These are phyloP conservation scores for Capsicum pubescens DNA, from an alignment of 257 asterid species.

Conservation along the genomic window DNA sequence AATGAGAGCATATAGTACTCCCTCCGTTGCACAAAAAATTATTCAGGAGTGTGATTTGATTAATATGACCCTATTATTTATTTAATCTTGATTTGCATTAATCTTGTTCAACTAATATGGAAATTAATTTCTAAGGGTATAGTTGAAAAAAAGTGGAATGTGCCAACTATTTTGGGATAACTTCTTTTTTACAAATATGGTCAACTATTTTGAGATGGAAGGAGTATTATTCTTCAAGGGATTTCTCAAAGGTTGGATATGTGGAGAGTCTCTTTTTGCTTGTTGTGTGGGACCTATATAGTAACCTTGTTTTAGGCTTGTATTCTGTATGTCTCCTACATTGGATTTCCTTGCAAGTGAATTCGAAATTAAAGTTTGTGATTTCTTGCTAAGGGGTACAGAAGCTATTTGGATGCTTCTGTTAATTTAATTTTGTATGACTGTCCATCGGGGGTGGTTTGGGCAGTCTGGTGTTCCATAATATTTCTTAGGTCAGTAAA, in stretches of 20 bases:
- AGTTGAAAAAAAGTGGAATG: too few relatives aligned
- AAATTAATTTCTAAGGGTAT: too few relatives aligned
- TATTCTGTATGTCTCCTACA: background rate
- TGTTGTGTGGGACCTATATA: background rate
- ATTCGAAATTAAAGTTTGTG: background rate
- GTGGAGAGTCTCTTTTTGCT: background rate
- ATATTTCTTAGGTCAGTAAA: background rate
- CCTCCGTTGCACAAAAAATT: too few relatives aligned
- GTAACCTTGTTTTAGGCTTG: background rate
- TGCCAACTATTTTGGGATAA: too few relatives aligned
- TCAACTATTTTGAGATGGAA: too few relatives aligned
- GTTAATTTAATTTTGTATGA: background rate
- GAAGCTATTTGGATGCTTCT: background rate
- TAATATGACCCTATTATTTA: too few relatives aligned
- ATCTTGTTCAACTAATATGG: too few relatives aligned
- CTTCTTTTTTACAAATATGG: too few relatives aligned
- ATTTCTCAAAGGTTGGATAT: background rate
- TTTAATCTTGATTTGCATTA: too few relatives aligned
- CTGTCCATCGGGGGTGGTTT: too few relatives aligned
- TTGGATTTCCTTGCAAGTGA: background rate
- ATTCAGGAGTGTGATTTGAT: too few relatives aligned
- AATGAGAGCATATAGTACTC: background rate
- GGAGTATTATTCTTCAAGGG: background rate
- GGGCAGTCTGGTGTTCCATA: background rate
- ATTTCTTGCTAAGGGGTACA: background rate